Conservation (phyloP, 192 early-diverging fungal genomes). For the Coemansia sp. region DNA sequence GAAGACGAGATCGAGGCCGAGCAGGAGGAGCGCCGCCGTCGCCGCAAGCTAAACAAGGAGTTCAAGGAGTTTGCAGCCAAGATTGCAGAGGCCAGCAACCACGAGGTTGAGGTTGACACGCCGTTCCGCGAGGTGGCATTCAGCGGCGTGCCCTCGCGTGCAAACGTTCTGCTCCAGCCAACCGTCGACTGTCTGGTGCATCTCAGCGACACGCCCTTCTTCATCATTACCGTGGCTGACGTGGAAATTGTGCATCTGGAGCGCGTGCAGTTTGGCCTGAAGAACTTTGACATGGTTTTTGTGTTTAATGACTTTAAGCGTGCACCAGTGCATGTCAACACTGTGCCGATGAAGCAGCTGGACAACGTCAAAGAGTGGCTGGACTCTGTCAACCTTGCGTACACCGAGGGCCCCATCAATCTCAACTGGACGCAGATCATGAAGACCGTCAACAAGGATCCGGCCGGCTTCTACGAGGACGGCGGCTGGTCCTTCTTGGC, state of each 20-base stretch:
- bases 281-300: slow-evolving; percentile 99
- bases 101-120: slow-evolving; percentile 84
- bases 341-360: slow-evolving; percentile 86
- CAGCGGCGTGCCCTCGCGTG: slow-evolving; percentile 87
- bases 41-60: slow-evolving; percentile 85
- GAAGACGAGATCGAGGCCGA: slow-evolving; percentile 98
- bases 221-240: slow-evolving; percentile 86
- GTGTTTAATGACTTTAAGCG: slow-evolving; percentile 92
- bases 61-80: slow-evolving; percentile 91
- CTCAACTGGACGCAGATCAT: slow-evolving; percentile 96
- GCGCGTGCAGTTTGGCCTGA: slow-evolving; percentile 94
- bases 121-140: slow-evolving; percentile 94
- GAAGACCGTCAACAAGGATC: slow-evolving; percentile 95
- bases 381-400: slow-evolving; percentile 87
- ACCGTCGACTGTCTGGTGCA: slow-evolving; percentile 97
- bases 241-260: slow-evolving; percentile 96
- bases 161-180: slow-evolving; percentile 91
- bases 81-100: slow-evolving; percentile 81
- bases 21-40: slow-evolving; percentile 88
- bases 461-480: slow-evolving; percentile 84
- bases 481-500: slow-evolving; percentile 94
- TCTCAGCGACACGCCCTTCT: slow-evolving; percentile 88
- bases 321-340: slow-evolving; percentile 92
- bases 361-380: slow-evolving; percentile 97
- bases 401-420: slow-evolving; percentile 92